Conservation (phyloP, 2,329 filamentous ascomycete genomes). For the Aspergillus pseudonomiae region DNA sequence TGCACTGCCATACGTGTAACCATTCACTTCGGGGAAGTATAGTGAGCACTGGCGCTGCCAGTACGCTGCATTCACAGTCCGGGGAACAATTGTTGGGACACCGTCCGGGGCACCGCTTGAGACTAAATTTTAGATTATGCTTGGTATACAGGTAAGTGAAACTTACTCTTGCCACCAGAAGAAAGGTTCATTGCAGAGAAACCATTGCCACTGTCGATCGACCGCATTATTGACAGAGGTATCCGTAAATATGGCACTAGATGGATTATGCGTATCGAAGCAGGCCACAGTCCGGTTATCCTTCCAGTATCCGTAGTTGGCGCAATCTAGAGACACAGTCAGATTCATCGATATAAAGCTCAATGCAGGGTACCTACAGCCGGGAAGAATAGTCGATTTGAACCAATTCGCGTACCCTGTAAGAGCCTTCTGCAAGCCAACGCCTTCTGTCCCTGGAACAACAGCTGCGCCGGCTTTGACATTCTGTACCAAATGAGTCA, state of each 20-base stretch:
- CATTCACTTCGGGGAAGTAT: constrained; percentile 46
- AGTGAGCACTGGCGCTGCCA: constrained; percentile 59
- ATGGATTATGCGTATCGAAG: constrained; percentile 56
- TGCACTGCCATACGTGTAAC: not conserved
- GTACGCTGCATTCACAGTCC: constrained; percentile 55
- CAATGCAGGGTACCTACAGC: constrained; percentile 18
- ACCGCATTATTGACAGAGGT: constrained; percentile 48
- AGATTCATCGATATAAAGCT: not conserved
- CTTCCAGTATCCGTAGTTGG: constrained; percentile 53
- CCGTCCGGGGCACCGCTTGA: constrained; percentile 48
- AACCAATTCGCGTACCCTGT: constrained; percentile 60
- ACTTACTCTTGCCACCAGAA: constrained; percentile 58
- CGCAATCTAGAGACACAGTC: constrained; percentile 45
- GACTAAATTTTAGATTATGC: not conserved
- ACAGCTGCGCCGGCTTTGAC: constrained; percentile 31
- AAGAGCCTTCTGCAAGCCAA: constrained; percentile 59
- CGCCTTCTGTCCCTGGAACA: constrained; percentile 46
- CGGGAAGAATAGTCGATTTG: constrained; percentile 50
- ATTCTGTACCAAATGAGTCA: constrained; percentile 35
- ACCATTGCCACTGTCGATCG: constrained; percentile 62
- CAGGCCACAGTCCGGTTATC: constrained; percentile 51
- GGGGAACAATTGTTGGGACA: constrained; percentile 54
- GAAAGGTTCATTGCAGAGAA: constrained; percentile 66
- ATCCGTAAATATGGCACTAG: constrained; percentile 56
- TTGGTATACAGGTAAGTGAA: not conserved